These are phyloP conservation scores for Acer campestre DNA, from an alignment of 345 rosid genomes.

Conservation along the genomic window DNA sequence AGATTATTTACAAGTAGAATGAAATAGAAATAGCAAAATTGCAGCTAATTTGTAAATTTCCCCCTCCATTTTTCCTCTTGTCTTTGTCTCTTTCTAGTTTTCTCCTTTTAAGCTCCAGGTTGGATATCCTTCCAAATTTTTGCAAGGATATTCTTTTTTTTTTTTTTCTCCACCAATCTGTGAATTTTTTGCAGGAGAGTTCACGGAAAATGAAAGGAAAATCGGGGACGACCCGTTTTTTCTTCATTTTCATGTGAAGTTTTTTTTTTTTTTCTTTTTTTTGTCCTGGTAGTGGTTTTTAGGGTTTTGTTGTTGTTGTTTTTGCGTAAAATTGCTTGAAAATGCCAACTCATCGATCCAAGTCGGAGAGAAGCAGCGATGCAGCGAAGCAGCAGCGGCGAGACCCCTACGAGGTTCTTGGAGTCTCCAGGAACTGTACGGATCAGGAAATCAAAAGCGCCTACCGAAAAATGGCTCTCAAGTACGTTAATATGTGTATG, in stretches of 20 bases:
- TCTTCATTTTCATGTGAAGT: conserved; percentile 3
- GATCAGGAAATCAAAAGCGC: conserved; percentile 96
- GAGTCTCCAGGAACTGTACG: conserved; percentile 68
- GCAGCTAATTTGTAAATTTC: conserved; percentile 22
- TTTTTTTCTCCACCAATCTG: not conserved
- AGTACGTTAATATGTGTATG: conserved; percentile 39
- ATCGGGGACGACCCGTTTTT: not conserved
- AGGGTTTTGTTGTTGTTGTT: conserved; percentile 24
- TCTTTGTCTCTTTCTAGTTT: conserved; percentile 29
- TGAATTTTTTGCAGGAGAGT: not conserved
- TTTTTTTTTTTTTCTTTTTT: not conserved
- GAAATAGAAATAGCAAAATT: conserved; percentile 7
- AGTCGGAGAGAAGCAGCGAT: conserved; percentile 65
- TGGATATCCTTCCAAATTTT: conserved; percentile 22
- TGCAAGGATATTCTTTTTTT: conserved; percentile 20
- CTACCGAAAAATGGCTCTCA: conserved; percentile 94
- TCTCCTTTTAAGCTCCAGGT: conserved; percentile 27
- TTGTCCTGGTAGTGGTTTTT: conserved; percentile 1
- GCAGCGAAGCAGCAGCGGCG: conserved; percentile 74
- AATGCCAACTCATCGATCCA: conserved; percentile 69
- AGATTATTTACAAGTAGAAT: not conserved
- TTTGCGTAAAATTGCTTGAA: conserved; percentile 7
- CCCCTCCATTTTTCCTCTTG: conserved; percentile 40
- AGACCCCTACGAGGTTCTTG: conserved; percentile 92
- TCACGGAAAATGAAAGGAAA: conserved; percentile 1